These are phyloP conservation scores for Quercus robur DNA, from an alignment of 306 rosid genomes.

Conservation along the genomic window DNA sequence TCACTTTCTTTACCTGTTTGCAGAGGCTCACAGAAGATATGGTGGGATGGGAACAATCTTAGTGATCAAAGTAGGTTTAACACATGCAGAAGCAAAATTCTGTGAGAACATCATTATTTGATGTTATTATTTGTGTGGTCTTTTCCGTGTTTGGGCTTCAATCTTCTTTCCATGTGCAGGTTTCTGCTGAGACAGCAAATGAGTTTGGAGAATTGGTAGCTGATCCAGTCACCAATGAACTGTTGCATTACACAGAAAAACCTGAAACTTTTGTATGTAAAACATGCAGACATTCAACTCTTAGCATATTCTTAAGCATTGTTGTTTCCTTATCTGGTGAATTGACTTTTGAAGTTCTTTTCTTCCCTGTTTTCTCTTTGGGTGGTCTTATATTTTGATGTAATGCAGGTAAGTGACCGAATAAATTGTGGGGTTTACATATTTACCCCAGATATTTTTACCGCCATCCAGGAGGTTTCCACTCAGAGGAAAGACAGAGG, in stretches of 20 bases:
- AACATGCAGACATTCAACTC: neutral
- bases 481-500: slow-evolving; percentile 80
- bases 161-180: slow-evolving; percentile 43
- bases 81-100: neutral
- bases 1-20: slow-evolving; percentile 14
- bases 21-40: slow-evolving; percentile 81
- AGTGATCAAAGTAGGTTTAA: slow-evolving; percentile 70
- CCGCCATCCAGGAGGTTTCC: slow-evolving; percentile 75
- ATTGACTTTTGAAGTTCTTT: slow-evolving; percentile 15
- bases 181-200: slow-evolving; percentile 80
- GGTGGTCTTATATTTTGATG: slow-evolving; percentile 7
- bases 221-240: slow-evolving; percentile 81
- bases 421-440: slow-evolving; percentile 92
- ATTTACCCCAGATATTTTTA: slow-evolving; percentile 82
- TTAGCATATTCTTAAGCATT: neutral
- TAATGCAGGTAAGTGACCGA: slow-evolving; percentile 74
- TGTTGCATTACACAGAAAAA: slow-evolving; percentile 92
- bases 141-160: slow-evolving; percentile 5
- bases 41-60: slow-evolving; percentile 96
- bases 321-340: slow-evolving; percentile 4
- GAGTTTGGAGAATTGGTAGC: slow-evolving; percentile 92
- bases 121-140: neutral
- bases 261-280: slow-evolving; percentile 94
- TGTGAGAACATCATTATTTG: slow-evolving; percentile 3
- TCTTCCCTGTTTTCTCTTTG: neutral